Evolutionary conservation across 2,329 filamentous ascomycete genomes (phyloP), one percentile per base, ranked within the genome.

Genomic region (Diplodia sapinea): DNA sequence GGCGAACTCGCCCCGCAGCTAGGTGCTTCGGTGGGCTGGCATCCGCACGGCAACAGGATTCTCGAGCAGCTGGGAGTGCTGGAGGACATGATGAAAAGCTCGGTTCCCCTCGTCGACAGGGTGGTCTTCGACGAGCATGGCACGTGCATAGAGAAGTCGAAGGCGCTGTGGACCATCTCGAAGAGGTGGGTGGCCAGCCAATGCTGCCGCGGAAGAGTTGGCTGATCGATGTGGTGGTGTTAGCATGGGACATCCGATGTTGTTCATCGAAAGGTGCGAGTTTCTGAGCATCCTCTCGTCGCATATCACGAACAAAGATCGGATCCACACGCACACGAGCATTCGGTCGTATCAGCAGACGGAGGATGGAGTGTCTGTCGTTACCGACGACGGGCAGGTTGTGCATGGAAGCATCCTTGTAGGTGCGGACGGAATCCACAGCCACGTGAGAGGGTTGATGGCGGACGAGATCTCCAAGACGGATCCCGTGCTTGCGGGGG

Each of bases 21-120:
- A 49, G 73, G 73, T 3, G 73, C 73, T 7, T 71, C 71, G 15
- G 61, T 74, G 43, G 70, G 70, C 3, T 61, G 73, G 33, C 72
- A 67, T 47, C 73, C 73, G 36, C 68, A 69, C 36, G 69, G 67
- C 15, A 62, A 51, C n/a, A 70, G 72, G 17, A 68, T 74, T 29
- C 70, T 75, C 15, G 72, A 74, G 43, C 73, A 74, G 17, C 69
- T 74, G 29, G 73, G 72, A 7, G 69, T 49, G 4, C 13, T 23
- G 15, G 20, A 62, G 8, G 57, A 62, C 17, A 50, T 62, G 4
- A 17, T 50, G 31, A n/a, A 49, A 15, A 20, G 0, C 8, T 20
- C 23, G n/a, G 20, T 17, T 6, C 55, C 55, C 1, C 55, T 57
- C 2, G 4, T 40, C 9, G 20, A 57, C 13, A 36, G 55, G n/a